phyloP scores from a whole-genome alignment of 176 grass and related monocot genomes.

The Carex scoparia region DNA sequence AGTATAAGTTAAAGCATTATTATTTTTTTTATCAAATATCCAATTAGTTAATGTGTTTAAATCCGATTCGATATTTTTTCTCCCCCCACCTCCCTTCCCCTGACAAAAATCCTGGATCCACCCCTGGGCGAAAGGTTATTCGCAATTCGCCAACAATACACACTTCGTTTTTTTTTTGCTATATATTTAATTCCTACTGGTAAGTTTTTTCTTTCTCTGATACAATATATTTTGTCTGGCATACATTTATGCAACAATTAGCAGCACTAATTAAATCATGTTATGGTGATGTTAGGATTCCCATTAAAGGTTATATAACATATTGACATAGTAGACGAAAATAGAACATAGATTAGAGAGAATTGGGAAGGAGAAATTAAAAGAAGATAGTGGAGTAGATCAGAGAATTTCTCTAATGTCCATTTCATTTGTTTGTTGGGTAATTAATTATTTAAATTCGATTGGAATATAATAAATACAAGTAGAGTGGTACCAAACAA shows the following conservation, averaged over 20 bases:
- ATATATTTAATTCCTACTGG: neutral
- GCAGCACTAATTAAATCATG: neutral
- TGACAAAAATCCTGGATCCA: too few species aligned
- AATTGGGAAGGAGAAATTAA: neutral
- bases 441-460: constrained; percentile 1
- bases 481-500: constrained; percentile 12
- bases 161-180: neutral
- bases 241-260: neutral
- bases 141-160: neutral
- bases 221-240: neutral
- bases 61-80: too few species aligned
- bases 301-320: neutral
- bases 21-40: too few species aligned
- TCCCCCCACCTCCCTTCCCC: too few species aligned
- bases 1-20: too few species aligned
- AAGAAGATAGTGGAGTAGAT: neutral
- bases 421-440: neutral
- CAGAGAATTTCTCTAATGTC: neutral
- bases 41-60: too few species aligned
- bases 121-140: neutral
- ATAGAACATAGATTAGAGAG: neutral
- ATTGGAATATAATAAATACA: neutral
- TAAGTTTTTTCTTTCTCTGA: neutral
- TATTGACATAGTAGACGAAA: neutral
- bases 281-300: constrained; percentile 17